Evolutionary conservation across 176 grass and related monocot species (phyloP).

Genomic region (sorghum (Sorghum bicolor)): Sorghum_bicolor_NCBIv3 NC_012873.2:12260501-12261000

Average conservation of each 20-base stretch:
- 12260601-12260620: constrained; percentile 16
- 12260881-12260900: neutral
- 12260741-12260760: neutral
- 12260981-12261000: neutral
- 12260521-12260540: neutral
- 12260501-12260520: neutral
- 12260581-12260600: neutral
- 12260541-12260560: neutral
- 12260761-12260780: neutral
- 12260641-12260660: rapidly evolving
- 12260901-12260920: neutral
- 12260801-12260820: constrained; percentile 16
- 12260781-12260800: neutral
- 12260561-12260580: neutral
- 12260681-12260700: constrained; percentile 20
- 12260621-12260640: neutral
- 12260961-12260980: neutral
- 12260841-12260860: neutral
- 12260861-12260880: neutral
- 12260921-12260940: neutral
- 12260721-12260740: rapidly evolving
- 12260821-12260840: neutral
- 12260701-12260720: neutral
- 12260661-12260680: neutral
- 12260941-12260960: neutral